Percentiles rank a stretch among this genome's conserved stretches.
Conservation (phyloP, 2,329 filamentous ascomycete genomes). For the Paecilomyces variotii region DNA sequence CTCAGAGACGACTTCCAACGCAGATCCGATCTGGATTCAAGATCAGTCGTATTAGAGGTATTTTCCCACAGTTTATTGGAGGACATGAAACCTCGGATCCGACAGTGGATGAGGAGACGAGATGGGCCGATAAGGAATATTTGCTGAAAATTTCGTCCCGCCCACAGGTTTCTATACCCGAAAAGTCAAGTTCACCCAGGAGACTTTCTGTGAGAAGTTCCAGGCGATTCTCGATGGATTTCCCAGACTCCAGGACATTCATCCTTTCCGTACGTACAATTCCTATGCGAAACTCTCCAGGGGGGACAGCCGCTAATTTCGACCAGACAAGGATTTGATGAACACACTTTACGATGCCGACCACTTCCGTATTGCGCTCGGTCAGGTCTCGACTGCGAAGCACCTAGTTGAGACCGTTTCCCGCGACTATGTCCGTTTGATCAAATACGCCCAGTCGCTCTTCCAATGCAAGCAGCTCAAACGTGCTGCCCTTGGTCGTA, state of each 20-base stretch:
- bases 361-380: conserved; percentile 93
- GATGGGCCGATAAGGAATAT: not conserved
- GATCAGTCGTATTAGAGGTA: conserved; percentile 78
- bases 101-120: not conserved
- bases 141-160: conserved; percentile 18
- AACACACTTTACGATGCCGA: conserved; percentile 99
- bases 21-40: conserved; percentile 95
- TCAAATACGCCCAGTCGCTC: conserved; percentile 93
- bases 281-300: conserved; percentile 9
- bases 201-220: conserved; percentile 94
- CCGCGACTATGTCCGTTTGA: conserved; percentile 88
- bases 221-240: conserved; percentile 85
- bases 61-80: conserved; percentile 2
- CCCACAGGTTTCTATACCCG: conserved; percentile 77
- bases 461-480: conserved; percentile 99
- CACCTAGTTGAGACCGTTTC: conserved; percentile 93
- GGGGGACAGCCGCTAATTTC: conserved; percentile 10
- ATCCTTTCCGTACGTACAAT: conserved; percentile 69
- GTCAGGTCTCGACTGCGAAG: conserved; percentile 92
- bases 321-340: conserved; percentile 65
- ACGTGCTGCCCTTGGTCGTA: conserved; percentile 87
- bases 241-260: conserved; percentile 85
- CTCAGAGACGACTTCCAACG: conserved; percentile 84
- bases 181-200: conserved; percentile 97
- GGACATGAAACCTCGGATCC: not conserved